Base-by-base conservation (phyloP, 495 filamentous ascomycete species). In the Letharia lupina region DNA sequence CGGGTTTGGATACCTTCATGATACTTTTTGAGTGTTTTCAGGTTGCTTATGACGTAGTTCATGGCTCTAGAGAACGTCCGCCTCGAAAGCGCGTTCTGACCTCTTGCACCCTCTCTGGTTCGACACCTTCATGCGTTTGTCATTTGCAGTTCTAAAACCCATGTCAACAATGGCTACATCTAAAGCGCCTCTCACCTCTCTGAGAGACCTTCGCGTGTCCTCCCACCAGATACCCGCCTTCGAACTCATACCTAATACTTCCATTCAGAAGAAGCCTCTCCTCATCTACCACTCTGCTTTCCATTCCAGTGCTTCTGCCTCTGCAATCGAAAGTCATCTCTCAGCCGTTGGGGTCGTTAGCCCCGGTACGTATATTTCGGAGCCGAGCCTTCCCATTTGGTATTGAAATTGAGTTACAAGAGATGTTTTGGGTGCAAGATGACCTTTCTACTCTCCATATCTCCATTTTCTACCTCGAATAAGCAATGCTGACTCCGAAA, bases 201-300 rank as follows among this genome's bases (percentile, higher is more conserved):
- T 81, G 20, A 73, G 79, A 28, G 73, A 80, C 5, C 77, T 88
- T 67, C 71, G 73, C 60, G 75, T 88, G 35, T 83, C 82, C 23
- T 74, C 73, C n/a, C 78, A 86, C 65, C 80, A 80, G 37, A 90
- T 90, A 57, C 80, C 85, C 12, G 74, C 79, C 59, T 82, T 85
- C 74, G 68, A 74, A 48, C 76, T 78, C n/a, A 77, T 84, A 60
- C 86, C 87, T 35, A 90, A 90, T 65, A 87, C 85, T 7, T 85
- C 83, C 48, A 80, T 89, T 65, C 84, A 85, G 63, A 74, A 80
- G 61, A 83, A 84, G 66, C 85, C 86, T 2, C 78, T 90, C 42
- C 75, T 88, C 47, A 84, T 89, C 69, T 84, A 85, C 73, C 81
- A 85, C 68, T 73, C 72, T 45, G 81, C 78, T 48, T 86, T 87